These are phyloP conservation scores for Schizothecium vesticola DNA, from an alignment of 495 filamentous ascomycete genomes.

Conservation along the genomic window DNA sequence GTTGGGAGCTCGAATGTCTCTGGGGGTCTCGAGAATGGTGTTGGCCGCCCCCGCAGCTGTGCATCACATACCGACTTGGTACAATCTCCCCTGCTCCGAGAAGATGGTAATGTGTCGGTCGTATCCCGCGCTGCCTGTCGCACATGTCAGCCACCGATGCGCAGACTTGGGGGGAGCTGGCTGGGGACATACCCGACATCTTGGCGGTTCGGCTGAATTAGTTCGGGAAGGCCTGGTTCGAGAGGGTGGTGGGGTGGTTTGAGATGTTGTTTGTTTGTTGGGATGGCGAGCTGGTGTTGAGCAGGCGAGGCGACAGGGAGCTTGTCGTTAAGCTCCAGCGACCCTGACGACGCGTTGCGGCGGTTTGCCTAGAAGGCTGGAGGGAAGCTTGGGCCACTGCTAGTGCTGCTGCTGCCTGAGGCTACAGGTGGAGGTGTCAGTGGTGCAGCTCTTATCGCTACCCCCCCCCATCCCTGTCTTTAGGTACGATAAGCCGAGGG, in stretches of 20 bases:
- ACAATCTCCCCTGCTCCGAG: slow-evolving; percentile 94
- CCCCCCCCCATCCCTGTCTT: slow-evolving; percentile 11
- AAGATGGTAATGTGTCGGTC: slow-evolving; percentile 99
- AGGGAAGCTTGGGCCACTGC: slow-evolving; percentile 1
- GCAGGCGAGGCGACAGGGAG: slow-evolving; percentile 27
- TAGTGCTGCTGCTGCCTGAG: slow-evolving; percentile 15
- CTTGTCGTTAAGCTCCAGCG: slow-evolving; percentile 30
- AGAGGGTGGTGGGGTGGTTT: slow-evolving; percentile 1
- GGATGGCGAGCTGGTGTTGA: slow-evolving; percentile 6
- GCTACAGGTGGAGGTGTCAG: slow-evolving; percentile 12
- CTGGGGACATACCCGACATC: slow-evolving; percentile 40
- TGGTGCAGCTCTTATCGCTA: slow-evolving; percentile 22
- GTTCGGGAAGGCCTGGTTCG: not conserved
- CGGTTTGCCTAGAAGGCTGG: slow-evolving; percentile 38
- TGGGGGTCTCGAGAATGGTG: not conserved
- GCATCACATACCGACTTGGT: slow-evolving; percentile 88
- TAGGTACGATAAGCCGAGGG: slow-evolving; percentile 27
- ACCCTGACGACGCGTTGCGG: slow-evolving; percentile 34
- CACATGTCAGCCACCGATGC: slow-evolving; percentile 18
- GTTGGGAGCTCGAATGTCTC: no score
- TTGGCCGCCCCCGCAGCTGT: not conserved
- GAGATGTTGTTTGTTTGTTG: not conserved
- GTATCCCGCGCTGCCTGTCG: slow-evolving; percentile 85
- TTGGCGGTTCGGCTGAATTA: slow-evolving; percentile 25
- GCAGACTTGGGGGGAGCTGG: slow-evolving; percentile 11